These are phyloP conservation scores for Diddensiella transvaalensis DNA, from an alignment of 805 yeast species.

Conservation along the genomic window DNA sequence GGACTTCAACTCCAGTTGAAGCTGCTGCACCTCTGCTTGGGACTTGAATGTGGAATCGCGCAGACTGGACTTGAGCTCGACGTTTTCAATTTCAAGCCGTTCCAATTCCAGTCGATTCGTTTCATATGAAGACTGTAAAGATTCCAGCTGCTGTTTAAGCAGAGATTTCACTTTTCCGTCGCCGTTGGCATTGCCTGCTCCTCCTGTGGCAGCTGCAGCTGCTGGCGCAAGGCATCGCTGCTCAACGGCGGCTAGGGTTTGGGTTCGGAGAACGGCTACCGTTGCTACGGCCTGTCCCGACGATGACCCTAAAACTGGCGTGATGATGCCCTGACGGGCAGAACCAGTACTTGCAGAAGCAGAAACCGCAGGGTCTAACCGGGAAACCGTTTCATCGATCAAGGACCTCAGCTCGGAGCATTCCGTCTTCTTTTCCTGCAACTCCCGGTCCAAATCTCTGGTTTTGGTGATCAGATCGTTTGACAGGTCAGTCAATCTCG, in stretches of 20 bases:
- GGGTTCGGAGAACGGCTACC: conserved; percentile 6
- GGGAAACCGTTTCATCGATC: conserved; percentile 9
- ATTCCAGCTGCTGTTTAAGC: conserved; percentile 20
- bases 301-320: too few species aligned
- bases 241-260: neutral
- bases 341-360: too few species aligned
- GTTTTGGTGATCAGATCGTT: conserved; percentile 7
- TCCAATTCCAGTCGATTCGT: conserved; percentile 24
- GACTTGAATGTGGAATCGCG: conserved; percentile 23
- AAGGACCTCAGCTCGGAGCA: conserved; percentile 3
- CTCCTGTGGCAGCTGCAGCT: conserved; percentile 4
- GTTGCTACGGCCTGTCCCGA: too few species aligned
- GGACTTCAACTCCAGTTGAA: conserved; percentile 23
- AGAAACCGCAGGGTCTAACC: conserved; percentile 12
- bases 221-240: too few species aligned
- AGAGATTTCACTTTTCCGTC: conserved; percentile 15
- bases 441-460: conserved; percentile 5
- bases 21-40: conserved; percentile 25
- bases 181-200: neutral
- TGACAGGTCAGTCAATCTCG: conserved; percentile 5
- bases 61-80: conserved; percentile 23
- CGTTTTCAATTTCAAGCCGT: conserved; percentile 25
- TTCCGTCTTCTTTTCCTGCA: neutral
- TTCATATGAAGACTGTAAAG: conserved; percentile 21
- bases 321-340: too few species aligned